These are phyloP conservation scores for Vitis vinifera DNA, from an alignment of 164 flowering plant species.

Conservation along the genomic window ASM3070453v1 NC_081813.1:2884001-2884500, in stretches of 20 bases:
- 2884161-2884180: neutral
- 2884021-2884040: constrained; percentile 23
- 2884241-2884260: constrained; percentile 24
- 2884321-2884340: constrained; percentile 16
- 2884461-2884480: constrained; percentile 24
- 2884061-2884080: constrained; percentile 31
- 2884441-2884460: constrained; percentile 29
- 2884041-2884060: constrained; percentile 21
- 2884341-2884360: constrained; percentile 26
- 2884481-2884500: constrained; percentile 10
- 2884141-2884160: neutral
- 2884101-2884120: too few species aligned
- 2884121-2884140: neutral
- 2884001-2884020: constrained; percentile 38
- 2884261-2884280: constrained; percentile 17
- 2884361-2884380: constrained; percentile 18
- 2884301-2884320: constrained; percentile 16
- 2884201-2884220: constrained; percentile 26
- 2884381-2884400: constrained; percentile 29
- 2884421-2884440: constrained; percentile 22
- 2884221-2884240: constrained; percentile 37
- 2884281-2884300: constrained; percentile 9
- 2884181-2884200: constrained; percentile 13
- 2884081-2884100: constrained; percentile 39
- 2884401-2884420: constrained; percentile 37